These are phyloP conservation scores for Fusarium tuaranense DNA, from an alignment of 2,329 filamentous ascomycete species.

Conservation along the genomic window DNA sequence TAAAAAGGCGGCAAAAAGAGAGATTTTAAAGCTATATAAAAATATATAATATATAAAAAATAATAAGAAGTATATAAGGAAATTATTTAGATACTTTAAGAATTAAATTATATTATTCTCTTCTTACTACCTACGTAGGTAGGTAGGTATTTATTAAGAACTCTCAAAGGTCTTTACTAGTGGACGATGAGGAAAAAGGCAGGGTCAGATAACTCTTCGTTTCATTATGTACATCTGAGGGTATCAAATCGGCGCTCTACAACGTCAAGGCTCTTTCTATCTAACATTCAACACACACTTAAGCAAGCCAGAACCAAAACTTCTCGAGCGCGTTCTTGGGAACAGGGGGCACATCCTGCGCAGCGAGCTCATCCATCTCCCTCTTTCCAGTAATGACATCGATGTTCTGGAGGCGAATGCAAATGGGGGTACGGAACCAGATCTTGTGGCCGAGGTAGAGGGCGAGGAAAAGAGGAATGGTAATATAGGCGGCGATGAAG, in stretches of 20 bases:
- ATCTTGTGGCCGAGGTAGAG: slow-evolving; percentile 36
- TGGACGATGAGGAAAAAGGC: not conserved
- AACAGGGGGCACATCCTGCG: slow-evolving; percentile 59
- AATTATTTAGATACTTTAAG: no score
- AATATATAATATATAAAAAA: no score
- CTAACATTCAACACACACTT: slow-evolving; percentile 6
- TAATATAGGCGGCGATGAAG: slow-evolving; percentile 37
- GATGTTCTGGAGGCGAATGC: slow-evolving; percentile 19
- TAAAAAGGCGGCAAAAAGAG: no score
- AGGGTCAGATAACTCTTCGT: not conserved
- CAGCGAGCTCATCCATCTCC: slow-evolving; percentile 71
- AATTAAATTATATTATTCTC: no score
- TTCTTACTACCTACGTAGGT: not conserved
- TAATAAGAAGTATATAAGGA: no score
- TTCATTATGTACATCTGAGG: slow-evolving; percentile 11
- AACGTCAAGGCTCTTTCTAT: not conserved
- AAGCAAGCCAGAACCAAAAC: slow-evolving; percentile 69
- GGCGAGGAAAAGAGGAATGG: slow-evolving; percentile 30
- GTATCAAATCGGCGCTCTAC: slow-evolving; percentile 11
- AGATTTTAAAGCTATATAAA: no score
- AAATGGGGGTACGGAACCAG: slow-evolving; percentile 31
- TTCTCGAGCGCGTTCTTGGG: slow-evolving; percentile 64
- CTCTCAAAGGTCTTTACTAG: not conserved
- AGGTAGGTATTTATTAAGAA: not conserved
- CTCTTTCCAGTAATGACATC: slow-evolving; percentile 63